Conservation (phyloP, 306 rosid species). For the Fragaria nilgerrensis region DNA sequence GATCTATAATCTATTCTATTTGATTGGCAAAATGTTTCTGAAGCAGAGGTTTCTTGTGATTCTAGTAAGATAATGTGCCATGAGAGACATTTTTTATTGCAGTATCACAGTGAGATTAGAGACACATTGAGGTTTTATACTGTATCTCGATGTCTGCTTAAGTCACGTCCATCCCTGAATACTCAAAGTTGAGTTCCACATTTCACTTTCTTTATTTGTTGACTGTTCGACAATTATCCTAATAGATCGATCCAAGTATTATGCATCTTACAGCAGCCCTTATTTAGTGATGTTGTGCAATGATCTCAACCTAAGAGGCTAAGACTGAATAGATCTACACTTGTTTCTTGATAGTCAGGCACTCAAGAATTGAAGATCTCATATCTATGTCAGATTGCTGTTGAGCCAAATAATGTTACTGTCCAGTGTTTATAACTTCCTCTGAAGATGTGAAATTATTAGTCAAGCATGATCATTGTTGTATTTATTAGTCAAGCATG, state of each 20-base stretch:
- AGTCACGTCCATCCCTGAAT: too few species aligned
- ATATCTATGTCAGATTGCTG: not conserved
- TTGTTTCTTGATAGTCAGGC: not conserved
- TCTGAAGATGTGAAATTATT: not conserved
- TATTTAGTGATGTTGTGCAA: not conserved
- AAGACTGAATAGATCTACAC: not conserved
- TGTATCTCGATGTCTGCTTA: not conserved
- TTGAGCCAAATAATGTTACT: not conserved
- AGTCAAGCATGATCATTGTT: not conserved
- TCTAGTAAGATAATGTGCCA: not conserved
- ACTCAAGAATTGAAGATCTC: not conserved
- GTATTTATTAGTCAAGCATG: not conserved
- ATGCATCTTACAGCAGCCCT: not conserved
- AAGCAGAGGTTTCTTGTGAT: not conserved
- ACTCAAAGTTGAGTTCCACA: not conserved
- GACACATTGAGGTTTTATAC: not conserved
- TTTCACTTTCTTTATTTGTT: not conserved
- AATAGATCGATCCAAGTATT: not conserved
- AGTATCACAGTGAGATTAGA: not conserved
- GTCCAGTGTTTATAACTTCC: not conserved
- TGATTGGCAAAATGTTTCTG: not conserved
- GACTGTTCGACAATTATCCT: not conserved
- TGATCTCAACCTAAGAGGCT: slow-evolving; percentile 1
- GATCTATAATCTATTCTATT: not conserved
- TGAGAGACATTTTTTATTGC: not conserved